Conservation (phyloP, 257 asterid genomes). For the Perilla frutescens region DNA sequence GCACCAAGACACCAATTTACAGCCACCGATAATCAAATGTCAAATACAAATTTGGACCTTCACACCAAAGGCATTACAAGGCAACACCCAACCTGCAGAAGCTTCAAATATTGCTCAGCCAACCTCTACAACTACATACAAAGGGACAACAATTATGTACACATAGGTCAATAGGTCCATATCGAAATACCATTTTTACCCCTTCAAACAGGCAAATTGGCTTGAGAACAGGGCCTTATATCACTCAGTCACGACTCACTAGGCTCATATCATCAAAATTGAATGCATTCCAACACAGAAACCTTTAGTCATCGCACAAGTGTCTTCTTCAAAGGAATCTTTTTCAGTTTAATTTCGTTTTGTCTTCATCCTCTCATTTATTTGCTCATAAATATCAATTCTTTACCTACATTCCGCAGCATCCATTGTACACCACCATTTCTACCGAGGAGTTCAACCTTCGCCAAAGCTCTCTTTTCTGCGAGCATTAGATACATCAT, state of each 20-base stretch:
- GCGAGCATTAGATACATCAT: neutral
- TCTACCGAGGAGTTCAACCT: conserved; percentile 3
- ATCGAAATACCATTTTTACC: neutral
- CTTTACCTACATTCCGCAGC: conserved; percentile 16
- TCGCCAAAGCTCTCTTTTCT: conserved; percentile 6
- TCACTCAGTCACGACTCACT: neutral
- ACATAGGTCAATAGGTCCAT: neutral
- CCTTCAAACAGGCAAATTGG: neutral
- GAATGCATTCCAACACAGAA: conserved; percentile 12
- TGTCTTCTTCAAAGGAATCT: conserved; percentile 17
- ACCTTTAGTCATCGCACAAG: neutral
- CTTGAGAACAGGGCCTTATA: conserved; percentile 7
- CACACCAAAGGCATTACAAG: neutral
- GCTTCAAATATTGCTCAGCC: conserved; percentile 12
- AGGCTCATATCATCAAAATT: neutral
- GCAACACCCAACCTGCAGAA: neutral
- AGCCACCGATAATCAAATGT: neutral
- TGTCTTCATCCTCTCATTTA: neutral
- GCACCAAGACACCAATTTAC: neutral
- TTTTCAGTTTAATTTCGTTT: neutral
- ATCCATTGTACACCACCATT: conserved; percentile 12
- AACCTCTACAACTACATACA: conserved; percentile 7
- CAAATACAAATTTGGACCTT: neutral
- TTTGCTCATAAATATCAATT: neutral
- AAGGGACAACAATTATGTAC: neutral